Conservation (phyloP, 1,284 basidiomycete species). For the Papiliotrema nemorosa region DNA sequence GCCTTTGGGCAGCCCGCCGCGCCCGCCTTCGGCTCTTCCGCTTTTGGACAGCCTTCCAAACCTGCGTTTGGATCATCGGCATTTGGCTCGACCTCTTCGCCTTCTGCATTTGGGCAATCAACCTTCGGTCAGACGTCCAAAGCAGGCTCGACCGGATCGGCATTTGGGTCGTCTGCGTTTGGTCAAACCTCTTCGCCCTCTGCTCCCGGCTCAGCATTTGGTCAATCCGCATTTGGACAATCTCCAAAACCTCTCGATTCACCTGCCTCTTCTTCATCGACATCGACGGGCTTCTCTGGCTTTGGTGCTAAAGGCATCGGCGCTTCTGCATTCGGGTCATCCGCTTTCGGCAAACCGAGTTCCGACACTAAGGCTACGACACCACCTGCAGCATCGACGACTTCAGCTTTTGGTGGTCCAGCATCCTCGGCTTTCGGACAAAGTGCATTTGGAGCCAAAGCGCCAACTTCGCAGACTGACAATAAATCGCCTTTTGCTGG, state of each 20-base stretch:
- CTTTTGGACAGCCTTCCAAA: slow-evolving; percentile 13
- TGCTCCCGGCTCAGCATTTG: slow-evolving; percentile 10
- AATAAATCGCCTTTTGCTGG: slow-evolving; percentile 3
- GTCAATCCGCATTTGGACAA: slow-evolving; percentile 21
- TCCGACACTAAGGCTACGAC: not conserved
- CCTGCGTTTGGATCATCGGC: slow-evolving; percentile 5
- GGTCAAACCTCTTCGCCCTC: slow-evolving; percentile 8
- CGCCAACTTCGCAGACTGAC: slow-evolving; percentile 6
- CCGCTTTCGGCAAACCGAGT: slow-evolving; percentile 25
- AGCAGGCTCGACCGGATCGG: slow-evolving; percentile 6
- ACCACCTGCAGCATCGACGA: not conserved
- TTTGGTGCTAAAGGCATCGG: slow-evolving; percentile 6
- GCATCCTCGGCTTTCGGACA: slow-evolving; percentile 9
- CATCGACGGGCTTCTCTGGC: not conserved
- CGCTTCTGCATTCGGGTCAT: slow-evolving; percentile 8
- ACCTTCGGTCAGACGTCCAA: slow-evolving; percentile 22
- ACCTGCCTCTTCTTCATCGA: slow-evolving; percentile 4
- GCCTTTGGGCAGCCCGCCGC: slow-evolving; percentile 3
- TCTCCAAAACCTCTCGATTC: slow-evolving; percentile 11
- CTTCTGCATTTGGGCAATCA: slow-evolving; percentile 11
- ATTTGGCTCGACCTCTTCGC: slow-evolving; percentile 7
- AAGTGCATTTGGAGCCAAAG: slow-evolving; percentile 3
- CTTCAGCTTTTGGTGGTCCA: slow-evolving; percentile 1
- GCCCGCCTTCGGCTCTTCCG: slow-evolving; percentile 4
- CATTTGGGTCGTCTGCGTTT: slow-evolving; percentile 21